Percentiles rank a stretch among this genome's conserved stretches.
phyloP scores from a whole-genome alignment of 163 green algal species.

The Smithsoniella earleae region DNA sequence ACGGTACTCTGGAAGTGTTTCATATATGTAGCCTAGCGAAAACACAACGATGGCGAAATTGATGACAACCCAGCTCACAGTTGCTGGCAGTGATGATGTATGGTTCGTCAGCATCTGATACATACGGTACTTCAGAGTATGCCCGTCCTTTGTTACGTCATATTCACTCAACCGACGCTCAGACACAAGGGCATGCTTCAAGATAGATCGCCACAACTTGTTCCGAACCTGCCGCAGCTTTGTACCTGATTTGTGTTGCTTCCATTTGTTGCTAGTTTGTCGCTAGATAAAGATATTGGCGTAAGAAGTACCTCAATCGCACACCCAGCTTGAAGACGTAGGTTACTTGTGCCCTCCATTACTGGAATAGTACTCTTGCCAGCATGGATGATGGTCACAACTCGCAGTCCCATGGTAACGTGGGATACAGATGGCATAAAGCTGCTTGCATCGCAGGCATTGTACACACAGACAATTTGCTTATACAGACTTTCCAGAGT shows the following conservation, averaged over 20 bases:
- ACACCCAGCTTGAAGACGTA: background rate
- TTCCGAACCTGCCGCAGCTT: conserved; percentile 8
- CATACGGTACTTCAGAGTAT: background rate
- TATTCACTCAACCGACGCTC: background rate
- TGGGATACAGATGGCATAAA: background rate
- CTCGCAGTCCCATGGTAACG: background rate
- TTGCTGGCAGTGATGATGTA: background rate
- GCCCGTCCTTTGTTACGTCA: background rate
- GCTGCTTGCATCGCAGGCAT: background rate
- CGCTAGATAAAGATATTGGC: background rate
- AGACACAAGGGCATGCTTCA: background rate
- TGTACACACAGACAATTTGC: background rate
- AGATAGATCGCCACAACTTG: conserved; percentile 10
- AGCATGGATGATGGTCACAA: background rate
- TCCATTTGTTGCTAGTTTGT: background rate
- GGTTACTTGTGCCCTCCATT: too few relatives aligned
- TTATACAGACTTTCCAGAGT: background rate
- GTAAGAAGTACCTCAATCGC: background rate
- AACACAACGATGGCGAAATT: background rate
- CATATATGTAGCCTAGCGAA: background rate
- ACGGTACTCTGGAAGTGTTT: background rate
- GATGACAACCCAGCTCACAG: too few relatives aligned
- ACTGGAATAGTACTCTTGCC: background rate
- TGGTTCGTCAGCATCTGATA: background rate
- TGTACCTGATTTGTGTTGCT: background rate